Conservation (phyloP, 371 early-diverging fungal species). For the Mortierella sp. region DNA sequence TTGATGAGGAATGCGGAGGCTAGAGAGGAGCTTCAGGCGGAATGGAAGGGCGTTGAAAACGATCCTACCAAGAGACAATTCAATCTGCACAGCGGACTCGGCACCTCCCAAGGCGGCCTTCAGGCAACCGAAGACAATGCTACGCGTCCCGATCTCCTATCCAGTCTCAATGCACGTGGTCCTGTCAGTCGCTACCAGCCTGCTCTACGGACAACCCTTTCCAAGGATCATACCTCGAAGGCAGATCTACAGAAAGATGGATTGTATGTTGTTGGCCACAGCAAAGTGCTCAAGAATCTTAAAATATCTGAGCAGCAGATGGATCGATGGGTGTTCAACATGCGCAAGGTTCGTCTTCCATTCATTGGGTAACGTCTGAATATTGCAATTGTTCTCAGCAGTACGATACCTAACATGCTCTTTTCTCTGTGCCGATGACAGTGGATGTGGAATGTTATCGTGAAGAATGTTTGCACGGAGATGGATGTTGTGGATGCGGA, state of each 20-base stretch:
- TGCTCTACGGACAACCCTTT: constrained; percentile 52
- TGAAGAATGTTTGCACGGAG: constrained; percentile 32
- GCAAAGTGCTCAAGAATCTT: constrained; percentile 49
- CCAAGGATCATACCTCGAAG: constrained; percentile 54
- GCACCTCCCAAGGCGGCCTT: constrained; percentile 25
- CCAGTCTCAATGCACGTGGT: constrained; percentile 35
- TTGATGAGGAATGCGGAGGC: constrained; percentile 49
- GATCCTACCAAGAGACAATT: constrained; percentile 38
- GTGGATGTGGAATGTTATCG: constrained; percentile 47
- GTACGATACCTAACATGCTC: neutral
- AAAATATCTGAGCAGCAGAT: constrained; percentile 48
- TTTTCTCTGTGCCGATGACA: neutral
- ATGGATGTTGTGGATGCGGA: constrained; percentile 48
- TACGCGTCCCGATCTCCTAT: constrained; percentile 26
- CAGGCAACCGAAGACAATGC: constrained; percentile 19
- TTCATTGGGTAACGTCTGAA: no score
- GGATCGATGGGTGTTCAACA: constrained; percentile 51
- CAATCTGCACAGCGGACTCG: constrained; percentile 33
- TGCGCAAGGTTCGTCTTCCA: constrained; percentile 32
- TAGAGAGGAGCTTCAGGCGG: constrained; percentile 40
- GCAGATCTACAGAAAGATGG: constrained; percentile 52
- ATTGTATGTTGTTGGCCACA: constrained; percentile 32
- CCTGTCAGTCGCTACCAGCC: constrained; percentile 40
- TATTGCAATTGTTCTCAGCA: neutral
- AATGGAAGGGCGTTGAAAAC: constrained; percentile 36